Conservation (phyloP, 441 rosid genomes). For the Monsonia emarginata region DNA sequence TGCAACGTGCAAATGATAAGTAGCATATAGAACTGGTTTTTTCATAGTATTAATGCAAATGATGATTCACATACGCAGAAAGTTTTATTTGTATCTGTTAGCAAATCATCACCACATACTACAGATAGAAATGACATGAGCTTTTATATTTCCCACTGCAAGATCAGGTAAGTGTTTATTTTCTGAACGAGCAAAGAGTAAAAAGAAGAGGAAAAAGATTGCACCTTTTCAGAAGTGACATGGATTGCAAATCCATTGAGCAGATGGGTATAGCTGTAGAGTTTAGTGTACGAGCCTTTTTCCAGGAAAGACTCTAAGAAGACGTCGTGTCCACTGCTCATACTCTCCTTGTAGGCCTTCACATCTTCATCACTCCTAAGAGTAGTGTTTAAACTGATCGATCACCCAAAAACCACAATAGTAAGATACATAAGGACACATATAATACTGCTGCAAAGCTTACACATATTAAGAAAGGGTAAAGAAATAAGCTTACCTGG, state of each 20-base stretch:
- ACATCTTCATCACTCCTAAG: constrained; percentile 20
- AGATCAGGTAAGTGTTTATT: not conserved
- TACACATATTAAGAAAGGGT: not conserved
- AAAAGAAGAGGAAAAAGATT: not conserved
- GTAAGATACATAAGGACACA: not conserved
- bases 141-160: not conserved
- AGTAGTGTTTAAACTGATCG: not conserved
- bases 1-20: not conserved
- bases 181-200: not conserved
- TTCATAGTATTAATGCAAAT: not conserved
- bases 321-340: constrained; percentile 25
- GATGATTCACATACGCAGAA: not conserved
- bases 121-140: not conserved
- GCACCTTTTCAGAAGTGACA: constrained; percentile 33
- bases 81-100: not conserved
- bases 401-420: not conserved
- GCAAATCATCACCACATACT: not conserved
- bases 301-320: constrained; percentile 32
- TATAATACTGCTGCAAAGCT: not conserved
- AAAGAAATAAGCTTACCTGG: constrained; percentile 16
- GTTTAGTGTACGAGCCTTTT: constrained; percentile 30
- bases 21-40: not conserved
- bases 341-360: constrained; percentile 22
- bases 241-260: constrained; percentile 41
- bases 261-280: constrained; percentile 45